Evolutionary conservation across 2,329 filamentous ascomycete species (phyloP), one percentile per base, ranked within the genome.

Genomic region (Ophiostoma ips): DNA sequence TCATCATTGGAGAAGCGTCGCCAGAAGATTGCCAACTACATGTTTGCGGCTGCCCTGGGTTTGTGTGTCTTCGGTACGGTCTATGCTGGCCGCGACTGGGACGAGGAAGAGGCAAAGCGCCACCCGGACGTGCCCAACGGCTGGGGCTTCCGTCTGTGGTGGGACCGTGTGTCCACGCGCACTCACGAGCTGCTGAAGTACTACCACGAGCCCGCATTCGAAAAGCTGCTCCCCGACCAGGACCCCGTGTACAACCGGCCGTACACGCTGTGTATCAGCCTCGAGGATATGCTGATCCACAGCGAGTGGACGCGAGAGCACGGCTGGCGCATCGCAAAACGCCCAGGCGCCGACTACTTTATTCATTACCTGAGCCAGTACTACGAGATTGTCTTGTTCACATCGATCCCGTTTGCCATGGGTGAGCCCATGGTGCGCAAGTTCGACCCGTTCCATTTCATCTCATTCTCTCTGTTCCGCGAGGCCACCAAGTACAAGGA

Each of bases 401-500:
- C 92, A 31, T 86, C 79, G 36, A 83, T 92, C 44, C 88, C 90
- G 1, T 87, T 81, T 61, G 81, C 80, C 61, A 84, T 87, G 63
- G 90, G 82, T 28, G 88, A 95, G 58, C 87, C 87, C 21, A 76
- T 98, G 48, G 79, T 95, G 57, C 81, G 87, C 61, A 98, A 98
- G 68, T 73, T 98, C 53, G 92, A 98, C 63, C 92, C 90, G 34
- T 96, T 85, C 73, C 86, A 84, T 60, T 87, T 96, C 64, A 88
- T 96, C 64, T 84, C 89, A 70, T 96, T 88, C 84, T 88, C 89
- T 2, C 71, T 98, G 45, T 96, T 87, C 72, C 79, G 92, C 50
- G 92, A 98, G 67, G 92, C 90, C n/a, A 96, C 92, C 53, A 86
- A 89, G 61, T 98, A 95, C 65, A 84, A 95, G 68, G 84, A 94